Percentiles rank a stretch among this genome's conserved stretches.
Conservation (phyloP, 2,329 filamentous ascomycete genomes). For the Esteya vermicola region DNA sequence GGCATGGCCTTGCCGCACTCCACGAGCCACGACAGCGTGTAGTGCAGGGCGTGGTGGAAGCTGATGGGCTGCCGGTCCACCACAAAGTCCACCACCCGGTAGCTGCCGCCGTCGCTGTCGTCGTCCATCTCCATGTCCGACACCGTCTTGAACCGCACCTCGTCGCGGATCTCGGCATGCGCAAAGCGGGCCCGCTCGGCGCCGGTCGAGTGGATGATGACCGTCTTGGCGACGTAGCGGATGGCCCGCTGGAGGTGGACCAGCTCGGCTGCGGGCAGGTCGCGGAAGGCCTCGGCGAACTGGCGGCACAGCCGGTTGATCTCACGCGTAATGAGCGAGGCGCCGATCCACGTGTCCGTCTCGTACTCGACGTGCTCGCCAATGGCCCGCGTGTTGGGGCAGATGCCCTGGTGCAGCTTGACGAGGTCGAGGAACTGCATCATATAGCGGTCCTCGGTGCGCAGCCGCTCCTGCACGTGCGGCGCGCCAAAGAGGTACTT, state of each 20-base stretch:
- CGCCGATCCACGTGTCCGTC: conserved; percentile 94
- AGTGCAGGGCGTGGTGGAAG: conserved; percentile 94
- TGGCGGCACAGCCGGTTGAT: conserved; percentile 86
- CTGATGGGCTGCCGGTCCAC: conserved; percentile 87
- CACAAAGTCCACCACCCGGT: conserved; percentile 69
- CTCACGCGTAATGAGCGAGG: conserved; percentile 84
- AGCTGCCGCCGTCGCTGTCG: conserved; percentile 30
- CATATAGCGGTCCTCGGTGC: conserved; percentile 73
- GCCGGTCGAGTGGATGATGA: conserved; percentile 81
- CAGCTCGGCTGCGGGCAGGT: conserved; percentile 49
- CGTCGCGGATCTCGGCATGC: conserved; percentile 75
- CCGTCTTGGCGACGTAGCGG: conserved; percentile 60
- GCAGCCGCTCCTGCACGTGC: conserved; percentile 73
- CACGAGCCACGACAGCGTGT: conserved; percentile 88
- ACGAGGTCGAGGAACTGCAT: conserved; percentile 91
- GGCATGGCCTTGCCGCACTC: conserved; percentile 72
- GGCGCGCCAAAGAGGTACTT: conserved; percentile 81
- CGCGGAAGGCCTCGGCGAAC: conserved; percentile 73
- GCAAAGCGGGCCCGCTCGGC: conserved; percentile 77
- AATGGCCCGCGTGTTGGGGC: conserved; percentile 80
- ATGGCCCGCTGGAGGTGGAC: conserved; percentile 56
- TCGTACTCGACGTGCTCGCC: conserved; percentile 98
- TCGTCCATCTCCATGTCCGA: conserved; percentile 70
- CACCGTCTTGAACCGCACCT: conserved; percentile 67
- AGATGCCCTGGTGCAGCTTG: conserved; percentile 93